Percentiles rank a stretch among this genome's conserved stretches.
phyloP scores from a whole-genome alignment of 805 yeast genomes.

The Yamadazyma phyllophila region DNA sequence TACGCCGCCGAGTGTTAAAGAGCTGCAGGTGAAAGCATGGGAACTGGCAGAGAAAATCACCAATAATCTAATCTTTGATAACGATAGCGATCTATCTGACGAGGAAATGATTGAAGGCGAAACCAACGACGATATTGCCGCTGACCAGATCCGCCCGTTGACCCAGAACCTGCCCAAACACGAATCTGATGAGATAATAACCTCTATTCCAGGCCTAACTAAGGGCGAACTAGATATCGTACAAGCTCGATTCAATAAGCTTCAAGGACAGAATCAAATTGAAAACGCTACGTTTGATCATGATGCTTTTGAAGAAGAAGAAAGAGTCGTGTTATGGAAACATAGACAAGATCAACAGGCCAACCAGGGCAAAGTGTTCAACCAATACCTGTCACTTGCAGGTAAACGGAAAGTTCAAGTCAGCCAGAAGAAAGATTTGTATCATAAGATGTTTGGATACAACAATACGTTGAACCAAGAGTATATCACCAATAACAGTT shows the following conservation, averaged over 20 bases:
- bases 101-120: slow-evolving; percentile 18
- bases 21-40: slow-evolving; percentile 45
- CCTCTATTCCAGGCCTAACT: slow-evolving; percentile 40
- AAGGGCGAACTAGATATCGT: slow-evolving; percentile 32
- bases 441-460: slow-evolving; percentile 39
- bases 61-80: slow-evolving; percentile 34
- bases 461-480: slow-evolving; percentile 38
- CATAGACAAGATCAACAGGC: slow-evolving; percentile 30
- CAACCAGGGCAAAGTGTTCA: slow-evolving; percentile 32
- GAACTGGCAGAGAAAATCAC: slow-evolving; percentile 42
- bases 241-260: slow-evolving; percentile 15
- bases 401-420: slow-evolving; percentile 40
- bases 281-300: neutral
- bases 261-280: neutral
- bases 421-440: slow-evolving; percentile 38
- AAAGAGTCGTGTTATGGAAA: slow-evolving; percentile 25
- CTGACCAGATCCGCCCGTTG: slow-evolving; percentile 3
- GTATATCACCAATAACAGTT: slow-evolving; percentile 39
- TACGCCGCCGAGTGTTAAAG: slow-evolving; percentile 34
- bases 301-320: slow-evolving; percentile 19
- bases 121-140: slow-evolving; percentile 9
- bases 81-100: slow-evolving; percentile 22
- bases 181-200: slow-evolving; percentile 13
- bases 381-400: slow-evolving; percentile 30
- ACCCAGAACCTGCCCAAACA: neutral